Evolutionary conservation across 2,329 filamentous ascomycete genomes (phyloP), one percentile per base, ranked within the genome.

Genomic region (Endothia cerciana): DNA sequence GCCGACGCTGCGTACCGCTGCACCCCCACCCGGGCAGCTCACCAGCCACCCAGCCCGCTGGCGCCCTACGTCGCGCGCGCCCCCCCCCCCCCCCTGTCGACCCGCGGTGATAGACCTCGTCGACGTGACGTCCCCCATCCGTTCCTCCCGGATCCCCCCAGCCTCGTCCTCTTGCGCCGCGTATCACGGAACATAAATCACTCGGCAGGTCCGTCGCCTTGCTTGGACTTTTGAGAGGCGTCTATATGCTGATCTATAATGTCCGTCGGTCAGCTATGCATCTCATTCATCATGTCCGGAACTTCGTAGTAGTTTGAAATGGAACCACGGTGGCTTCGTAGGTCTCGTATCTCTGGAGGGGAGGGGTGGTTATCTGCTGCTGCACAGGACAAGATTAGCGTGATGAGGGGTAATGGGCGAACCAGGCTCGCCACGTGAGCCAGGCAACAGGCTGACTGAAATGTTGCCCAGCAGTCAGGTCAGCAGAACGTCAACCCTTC

Each of bases 391-490:
- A 17, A 6, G n/a, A 43, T 59, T 30, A 59, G 56, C 56, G 40
- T 11, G 8, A 22, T 41, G 38, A 59, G 38, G 56, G 47, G 47
- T 41, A 30, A 17, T 25, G 58, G 45, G 40, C 25, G 40, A 47
- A 47, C 13, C 40, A 60, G 17, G 43, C 11, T 13, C 22, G 30
- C 58, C 41, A 43, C 41, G 25, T 22, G 41, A 38, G 25, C 10
- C 28, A 47, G 41, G 41, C 53, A 56, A 17, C 53, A 33, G 43
- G 58, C 41, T 60, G 41, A 49, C 41, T 19, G 17, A 22, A 17
- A 36, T 15, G n/a, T 15, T 17, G 41, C 30, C 33, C 53, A 51
- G 47, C 15, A 51, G 22, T 51, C 47, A 25, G 47, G 47, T 51
- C 19, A 47, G 25, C 41, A 60, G 2, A 5, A 36, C 41, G 30